Conservation (phyloP, 2,329 filamentous ascomycete species). For the Moelleriella libera region DNA sequence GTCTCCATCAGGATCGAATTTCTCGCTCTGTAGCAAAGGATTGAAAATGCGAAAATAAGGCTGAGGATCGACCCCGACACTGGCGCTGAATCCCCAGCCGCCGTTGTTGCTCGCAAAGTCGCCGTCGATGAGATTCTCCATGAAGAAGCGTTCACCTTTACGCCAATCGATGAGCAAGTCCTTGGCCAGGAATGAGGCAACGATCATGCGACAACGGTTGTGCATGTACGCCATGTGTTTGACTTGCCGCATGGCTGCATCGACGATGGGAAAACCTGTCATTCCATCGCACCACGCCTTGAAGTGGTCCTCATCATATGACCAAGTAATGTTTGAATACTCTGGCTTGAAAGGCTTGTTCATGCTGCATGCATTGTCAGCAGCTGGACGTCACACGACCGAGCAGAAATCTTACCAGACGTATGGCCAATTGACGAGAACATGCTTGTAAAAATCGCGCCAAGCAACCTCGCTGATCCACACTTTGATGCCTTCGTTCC, state of each 20-base stretch:
- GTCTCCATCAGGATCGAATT: conserved; percentile 63
- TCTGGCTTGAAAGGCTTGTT: conserved; percentile 62
- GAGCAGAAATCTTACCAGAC: conserved; percentile 36
- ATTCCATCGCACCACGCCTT: conserved; percentile 57
- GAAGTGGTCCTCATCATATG: conserved; percentile 58
- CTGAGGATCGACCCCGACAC: conserved; percentile 67
- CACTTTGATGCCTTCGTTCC: conserved; percentile 47
- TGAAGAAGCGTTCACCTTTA: conserved; percentile 68
- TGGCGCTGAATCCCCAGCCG: conserved; percentile 43
- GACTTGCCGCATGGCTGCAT: conserved; percentile 75
- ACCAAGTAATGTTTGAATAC: conserved; percentile 72
- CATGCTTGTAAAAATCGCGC: conserved; percentile 81
- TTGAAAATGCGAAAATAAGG: conserved; percentile 91
- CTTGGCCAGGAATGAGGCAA: conserved; percentile 67
- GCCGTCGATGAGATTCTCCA: conserved; percentile 66
- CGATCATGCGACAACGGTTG: conserved; percentile 74
- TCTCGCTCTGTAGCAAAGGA: conserved; percentile 70
- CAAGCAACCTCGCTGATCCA: conserved; percentile 81
- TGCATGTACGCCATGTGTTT: conserved; percentile 62
- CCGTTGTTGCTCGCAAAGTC: conserved; percentile 69
- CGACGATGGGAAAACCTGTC: conserved; percentile 73
- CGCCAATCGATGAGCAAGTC: conserved; percentile 75
- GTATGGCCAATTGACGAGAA: conserved; percentile 75
- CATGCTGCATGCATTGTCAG: conserved; percentile 21
- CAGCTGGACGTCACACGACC: too few relatives aligned